Evolutionary conservation across 106 monocot genomes (phyloP).

Genomic region (Acorus gramineus): DNA sequence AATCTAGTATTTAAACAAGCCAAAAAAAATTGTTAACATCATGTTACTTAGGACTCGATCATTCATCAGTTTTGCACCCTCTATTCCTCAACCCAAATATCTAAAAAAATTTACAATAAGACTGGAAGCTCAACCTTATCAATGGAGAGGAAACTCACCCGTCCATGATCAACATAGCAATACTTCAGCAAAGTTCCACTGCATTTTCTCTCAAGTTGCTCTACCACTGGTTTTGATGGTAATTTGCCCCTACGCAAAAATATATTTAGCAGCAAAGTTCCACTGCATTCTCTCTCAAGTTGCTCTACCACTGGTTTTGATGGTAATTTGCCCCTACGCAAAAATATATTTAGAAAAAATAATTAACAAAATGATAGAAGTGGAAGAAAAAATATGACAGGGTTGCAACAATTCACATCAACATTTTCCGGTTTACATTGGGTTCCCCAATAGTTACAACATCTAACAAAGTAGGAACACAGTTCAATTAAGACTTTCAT

Average conservation of each 20-base stretch:
- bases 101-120: conserved; percentile 33
- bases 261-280: conserved; percentile 19
- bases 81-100: no score
- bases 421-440: no score
- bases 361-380: background rate
- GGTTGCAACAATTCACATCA: no score
- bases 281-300: conserved; percentile 30
- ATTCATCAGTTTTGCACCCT: no score
- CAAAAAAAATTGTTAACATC: no score
- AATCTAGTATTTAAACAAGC: no score
- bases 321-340: conserved; percentile 55
- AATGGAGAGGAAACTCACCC: conserved; percentile 71
- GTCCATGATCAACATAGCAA: conserved; percentile 67
- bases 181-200: conserved; percentile 53
- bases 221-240: conserved; percentile 41
- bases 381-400: background rate
- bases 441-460: no score
- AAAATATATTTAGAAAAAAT: no score
- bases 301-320: conserved; percentile 38
- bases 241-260: conserved; percentile 40
- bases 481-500: no score
- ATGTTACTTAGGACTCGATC: no score
- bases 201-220: conserved; percentile 35
- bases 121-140: conserved; percentile 36
- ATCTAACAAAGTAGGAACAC: no score